Evolutionary conservation across 306 rosid genomes (phyloP).

Genomic region (Chamaecrista fasciculata): DNA sequence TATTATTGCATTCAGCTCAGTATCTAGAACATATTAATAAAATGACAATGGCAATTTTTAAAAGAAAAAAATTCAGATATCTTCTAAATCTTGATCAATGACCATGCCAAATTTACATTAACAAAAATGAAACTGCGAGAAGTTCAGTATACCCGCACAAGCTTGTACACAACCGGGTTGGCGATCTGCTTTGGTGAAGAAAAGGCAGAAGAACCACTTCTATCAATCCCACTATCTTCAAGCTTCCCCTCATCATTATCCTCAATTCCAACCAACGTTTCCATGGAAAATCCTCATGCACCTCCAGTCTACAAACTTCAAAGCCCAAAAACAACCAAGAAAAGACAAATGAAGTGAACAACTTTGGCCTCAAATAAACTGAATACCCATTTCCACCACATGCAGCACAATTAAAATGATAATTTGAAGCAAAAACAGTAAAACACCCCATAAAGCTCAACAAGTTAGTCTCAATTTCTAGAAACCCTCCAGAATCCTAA

Average conservation of each 20-base stretch:
- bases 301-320: slow-evolving; percentile 79
- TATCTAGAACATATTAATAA: background rate
- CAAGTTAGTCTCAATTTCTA: background rate
- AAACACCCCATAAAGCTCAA: background rate
- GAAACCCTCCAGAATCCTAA: slow-evolving; percentile 6
- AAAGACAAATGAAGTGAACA: slow-evolving; percentile 34
- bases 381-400: slow-evolving; percentile 16
- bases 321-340: slow-evolving; percentile 29
- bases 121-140: slow-evolving; percentile 1
- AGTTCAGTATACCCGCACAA: slow-evolving; percentile 71
- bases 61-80: background rate
- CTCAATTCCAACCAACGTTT: slow-evolving; percentile 75
- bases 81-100: background rate
- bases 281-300: slow-evolving; percentile 95
- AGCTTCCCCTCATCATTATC: slow-evolving; percentile 66
- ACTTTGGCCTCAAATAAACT: background rate
- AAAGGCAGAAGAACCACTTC: slow-evolving; percentile 54
- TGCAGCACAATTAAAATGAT: slow-evolving; percentile 23
- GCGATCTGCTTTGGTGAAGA: slow-evolving; percentile 68
- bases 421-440: background rate
- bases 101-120: slow-evolving; percentile 12
- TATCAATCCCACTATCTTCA: slow-evolving; percentile 58
- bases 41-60: background rate
- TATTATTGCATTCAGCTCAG: background rate
- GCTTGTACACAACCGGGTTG: slow-evolving; percentile 94